Evolutionary conservation across 2,329 filamentous ascomycete genomes (phyloP).

Genomic region (Ambrosiella cleistominuta): DNA sequence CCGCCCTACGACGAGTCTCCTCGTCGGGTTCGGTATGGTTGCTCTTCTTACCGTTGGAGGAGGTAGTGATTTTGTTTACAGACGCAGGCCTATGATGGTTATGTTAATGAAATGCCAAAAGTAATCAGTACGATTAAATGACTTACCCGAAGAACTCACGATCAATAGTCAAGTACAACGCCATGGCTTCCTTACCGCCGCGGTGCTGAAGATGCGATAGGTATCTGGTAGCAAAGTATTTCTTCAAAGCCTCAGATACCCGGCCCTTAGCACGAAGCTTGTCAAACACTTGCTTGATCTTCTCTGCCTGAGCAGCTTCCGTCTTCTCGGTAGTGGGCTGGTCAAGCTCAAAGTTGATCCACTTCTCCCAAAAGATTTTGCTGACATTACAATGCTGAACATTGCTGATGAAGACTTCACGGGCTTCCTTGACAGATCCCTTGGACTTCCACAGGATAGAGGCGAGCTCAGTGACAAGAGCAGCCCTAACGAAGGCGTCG

Average conservation of each 20-base stretch:
- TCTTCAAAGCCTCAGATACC: slow-evolving; percentile 48
- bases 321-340: slow-evolving; percentile 52
- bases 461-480: slow-evolving; percentile 78
- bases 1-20: slow-evolving; percentile 31
- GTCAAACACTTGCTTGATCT: slow-evolving; percentile 66
- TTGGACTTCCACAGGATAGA: slow-evolving; percentile 74
- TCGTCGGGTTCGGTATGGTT: slow-evolving; percentile 33
- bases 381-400: slow-evolving; percentile 73
- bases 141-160: slow-evolving; percentile 69
- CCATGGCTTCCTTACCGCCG: slow-evolving; percentile 67
- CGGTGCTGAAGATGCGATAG: slow-evolving; percentile 69
- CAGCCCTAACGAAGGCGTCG: slow-evolving; percentile 66
- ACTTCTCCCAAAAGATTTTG: slow-evolving; percentile 75
- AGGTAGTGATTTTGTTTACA: slow-evolving; percentile 25
- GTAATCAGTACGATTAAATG: not conserved
- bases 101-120: slow-evolving; percentile 11
- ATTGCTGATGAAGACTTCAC: slow-evolving; percentile 67
- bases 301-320: slow-evolving; percentile 48
- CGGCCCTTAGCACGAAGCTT: slow-evolving; percentile 57
- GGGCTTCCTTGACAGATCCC: slow-evolving; percentile 61
- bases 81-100: slow-evolving; percentile 27
- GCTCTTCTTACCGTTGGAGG: slow-evolving; percentile 28
- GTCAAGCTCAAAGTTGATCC: slow-evolving; percentile 73
- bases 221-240: slow-evolving; percentile 61
- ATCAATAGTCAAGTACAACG: slow-evolving; percentile 70